Evolutionary conservation across 2,329 filamentous ascomycete species (phyloP).

Genomic region (Geoglossum cookeanum): DNA sequence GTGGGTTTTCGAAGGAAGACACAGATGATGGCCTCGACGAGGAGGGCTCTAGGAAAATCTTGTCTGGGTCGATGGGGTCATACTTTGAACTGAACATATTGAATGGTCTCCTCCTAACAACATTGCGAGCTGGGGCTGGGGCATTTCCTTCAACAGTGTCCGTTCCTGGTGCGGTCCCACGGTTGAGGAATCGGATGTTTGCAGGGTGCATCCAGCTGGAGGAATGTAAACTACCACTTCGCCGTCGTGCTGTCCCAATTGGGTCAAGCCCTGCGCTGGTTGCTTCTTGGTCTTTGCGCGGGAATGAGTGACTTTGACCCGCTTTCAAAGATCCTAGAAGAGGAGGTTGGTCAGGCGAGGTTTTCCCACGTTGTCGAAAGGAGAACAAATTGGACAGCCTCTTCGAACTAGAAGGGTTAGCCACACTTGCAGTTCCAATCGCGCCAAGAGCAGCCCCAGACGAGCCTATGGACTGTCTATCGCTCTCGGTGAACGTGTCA

Average conservation of each 20-base stretch:
- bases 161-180: constrained; percentile 18
- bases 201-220: constrained; percentile 34
- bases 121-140: constrained; percentile 18
- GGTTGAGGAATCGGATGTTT: constrained; percentile 26
- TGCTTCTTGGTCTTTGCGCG: constrained; percentile 33
- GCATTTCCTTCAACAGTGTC: constrained; percentile 20
- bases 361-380: constrained; percentile 42
- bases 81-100: constrained; percentile 23
- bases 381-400: constrained; percentile 41
- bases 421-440: constrained; percentile 19
- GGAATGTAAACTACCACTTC: constrained; percentile 35
- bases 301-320: constrained; percentile 61
- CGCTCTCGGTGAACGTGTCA: constrained; percentile 10
- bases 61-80: constrained; percentile 13
- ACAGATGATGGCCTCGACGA: constrained; percentile 37
- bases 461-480: constrained; percentile 17
- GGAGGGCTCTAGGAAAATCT: constrained; percentile 20
- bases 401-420: constrained; percentile 27
- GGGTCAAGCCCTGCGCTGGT: constrained; percentile 23
- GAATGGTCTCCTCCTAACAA: constrained; percentile 20
- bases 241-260: constrained; percentile 28
- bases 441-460: constrained; percentile 10
- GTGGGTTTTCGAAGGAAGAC: constrained; percentile 39
- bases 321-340: constrained; percentile 49
- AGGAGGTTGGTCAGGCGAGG: constrained; percentile 39